Evolutionary conservation across 768 basidiomycete species (phyloP).

Genomic region (Lactifluus piperatus): DNA sequence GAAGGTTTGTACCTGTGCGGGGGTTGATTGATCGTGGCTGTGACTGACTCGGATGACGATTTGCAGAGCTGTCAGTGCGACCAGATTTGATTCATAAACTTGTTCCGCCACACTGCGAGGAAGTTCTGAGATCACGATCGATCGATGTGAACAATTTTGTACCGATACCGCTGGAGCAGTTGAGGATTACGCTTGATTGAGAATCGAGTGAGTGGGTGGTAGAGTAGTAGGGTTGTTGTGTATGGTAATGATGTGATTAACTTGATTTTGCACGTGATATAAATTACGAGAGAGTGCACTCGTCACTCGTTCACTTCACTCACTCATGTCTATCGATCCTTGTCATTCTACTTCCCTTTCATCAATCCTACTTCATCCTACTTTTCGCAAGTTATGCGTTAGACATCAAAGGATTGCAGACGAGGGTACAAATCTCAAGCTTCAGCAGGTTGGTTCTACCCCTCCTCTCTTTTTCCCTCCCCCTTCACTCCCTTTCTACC

Average conservation of each 20-base stretch:
- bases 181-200: constrained; percentile 88
- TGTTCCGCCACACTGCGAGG: constrained; percentile 84
- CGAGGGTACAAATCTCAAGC: constrained; percentile 83
- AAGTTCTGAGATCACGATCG: constrained; percentile 76
- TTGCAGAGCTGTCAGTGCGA: constrained; percentile 85
- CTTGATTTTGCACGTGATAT: constrained; percentile 4
- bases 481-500: no score
- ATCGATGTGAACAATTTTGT: constrained; percentile 88
- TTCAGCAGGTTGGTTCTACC: constrained; percentile 64
- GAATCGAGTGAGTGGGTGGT: no score
- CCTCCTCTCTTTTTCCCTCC: not conserved
- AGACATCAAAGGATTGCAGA: constrained; percentile 96
- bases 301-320: no score
- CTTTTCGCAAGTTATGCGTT: constrained; percentile 76
- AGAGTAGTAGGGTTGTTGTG: not conserved
- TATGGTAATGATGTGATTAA: not conserved
- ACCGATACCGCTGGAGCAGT: constrained; percentile 94
- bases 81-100: constrained; percentile 90
- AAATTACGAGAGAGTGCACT: no score
- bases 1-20: constrained; percentile 62
- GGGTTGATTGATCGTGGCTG: not conserved
- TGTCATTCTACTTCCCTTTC: constrained; percentile 29
- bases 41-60: not conserved
- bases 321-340: no score
- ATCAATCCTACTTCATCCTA: constrained; percentile 25